Evolutionary conservation across 768 basidiomycete species (phyloP).

Genomic region (Boletus edulis): DNA sequence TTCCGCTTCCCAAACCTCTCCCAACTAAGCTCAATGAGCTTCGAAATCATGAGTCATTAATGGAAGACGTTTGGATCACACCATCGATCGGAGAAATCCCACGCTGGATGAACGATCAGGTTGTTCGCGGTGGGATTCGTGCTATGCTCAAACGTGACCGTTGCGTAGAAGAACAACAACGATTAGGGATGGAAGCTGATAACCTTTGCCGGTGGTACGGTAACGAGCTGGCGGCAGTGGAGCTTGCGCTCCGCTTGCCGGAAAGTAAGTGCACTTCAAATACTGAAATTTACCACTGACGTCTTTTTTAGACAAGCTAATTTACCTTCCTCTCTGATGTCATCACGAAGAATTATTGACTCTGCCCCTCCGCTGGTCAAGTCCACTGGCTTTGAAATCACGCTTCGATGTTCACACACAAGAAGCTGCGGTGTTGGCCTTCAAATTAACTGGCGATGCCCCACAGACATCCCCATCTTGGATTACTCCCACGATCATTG

Average conservation of each 20-base stretch:
- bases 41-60: neutral
- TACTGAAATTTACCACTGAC: neutral
- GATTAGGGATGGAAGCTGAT: neutral
- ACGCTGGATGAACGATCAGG: neutral
- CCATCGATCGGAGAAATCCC: rapidly evolving
- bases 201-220: neutral
- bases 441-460: neutral
- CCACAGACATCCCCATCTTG: neutral
- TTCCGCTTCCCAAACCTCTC: neutral
- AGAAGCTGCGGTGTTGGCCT: neutral
- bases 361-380: neutral
- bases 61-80: neutral
- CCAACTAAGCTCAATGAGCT: neutral
- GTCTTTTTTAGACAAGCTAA: neutral
- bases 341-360: neutral
- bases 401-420: neutral
- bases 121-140: neutral
- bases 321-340: neutral
- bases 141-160: neutral
- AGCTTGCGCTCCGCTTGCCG: neutral
- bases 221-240: neutral
- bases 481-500: neutral
- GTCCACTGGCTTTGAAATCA: neutral
- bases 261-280: neutral
- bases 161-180: neutral